Percentiles rank a stretch among this genome's conserved stretches.
Evolutionary conservation across 164 flowering plant genomes (phyloP).

Genomic region (Magnolia officinalis): DNA sequence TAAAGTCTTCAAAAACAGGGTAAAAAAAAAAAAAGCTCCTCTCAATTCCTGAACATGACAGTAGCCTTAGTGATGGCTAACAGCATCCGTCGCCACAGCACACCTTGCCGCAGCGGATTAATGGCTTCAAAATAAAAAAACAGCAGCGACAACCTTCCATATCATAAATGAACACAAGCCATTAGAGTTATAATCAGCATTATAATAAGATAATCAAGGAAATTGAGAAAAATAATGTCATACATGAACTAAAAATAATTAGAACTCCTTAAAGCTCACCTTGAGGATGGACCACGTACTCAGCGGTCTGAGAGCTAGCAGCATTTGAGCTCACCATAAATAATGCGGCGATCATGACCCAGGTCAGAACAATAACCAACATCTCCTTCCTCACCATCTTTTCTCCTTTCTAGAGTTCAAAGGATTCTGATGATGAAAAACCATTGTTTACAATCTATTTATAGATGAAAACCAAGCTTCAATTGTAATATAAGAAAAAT

Average conservation of each 20-base stretch:
- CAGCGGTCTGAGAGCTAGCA: background rate
- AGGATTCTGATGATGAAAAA: no score
- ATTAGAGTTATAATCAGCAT: background rate
- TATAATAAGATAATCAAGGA: no score
- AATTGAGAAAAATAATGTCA: no score
- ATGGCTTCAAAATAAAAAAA: background rate
- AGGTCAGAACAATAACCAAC: background rate
- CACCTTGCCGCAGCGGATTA: background rate
- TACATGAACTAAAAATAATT: background rate
- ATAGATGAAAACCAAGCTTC: no score
- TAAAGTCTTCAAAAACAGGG: background rate
- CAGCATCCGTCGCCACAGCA: background rate
- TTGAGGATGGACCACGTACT: background rate
- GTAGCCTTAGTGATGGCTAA: background rate
- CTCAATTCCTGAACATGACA: background rate
- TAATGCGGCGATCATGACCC: constrained; percentile 4
- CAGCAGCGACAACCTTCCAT: background rate
- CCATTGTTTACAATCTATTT: no score
- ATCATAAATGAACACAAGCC: background rate
- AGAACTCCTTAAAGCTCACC: background rate
- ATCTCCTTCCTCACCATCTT: constrained; percentile 1
- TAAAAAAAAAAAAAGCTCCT: background rate
- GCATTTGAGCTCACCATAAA: background rate
- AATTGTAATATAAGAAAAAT: no score
- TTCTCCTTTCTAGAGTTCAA: background rate